Percentiles rank a stretch among this genome's conserved stretches.
phyloP scores from a whole-genome alignment of 331 rosid genomes.

The Erythrophleum ivorense region DNA sequence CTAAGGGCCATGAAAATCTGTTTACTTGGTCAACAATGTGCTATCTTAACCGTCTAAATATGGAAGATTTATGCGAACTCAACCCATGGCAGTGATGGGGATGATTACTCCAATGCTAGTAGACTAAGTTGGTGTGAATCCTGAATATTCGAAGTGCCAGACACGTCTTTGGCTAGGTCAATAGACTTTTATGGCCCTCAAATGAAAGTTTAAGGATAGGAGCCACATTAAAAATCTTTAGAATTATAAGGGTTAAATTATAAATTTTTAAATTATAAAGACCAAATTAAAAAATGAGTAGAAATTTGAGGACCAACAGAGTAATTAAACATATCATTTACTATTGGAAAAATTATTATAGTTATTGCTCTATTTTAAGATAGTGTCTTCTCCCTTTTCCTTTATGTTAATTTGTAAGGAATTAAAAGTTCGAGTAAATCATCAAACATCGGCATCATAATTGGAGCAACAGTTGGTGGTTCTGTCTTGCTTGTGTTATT shows the following conservation, averaged over 20 bases:
- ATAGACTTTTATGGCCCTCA: not conserved
- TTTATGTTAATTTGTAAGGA: no score
- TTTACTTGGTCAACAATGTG: no score
- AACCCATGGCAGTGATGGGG: not conserved
- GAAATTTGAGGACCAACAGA: not conserved
- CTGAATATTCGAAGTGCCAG: not conserved
- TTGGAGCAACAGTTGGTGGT: slow-evolving; percentile 61
- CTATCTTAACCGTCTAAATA: not conserved
- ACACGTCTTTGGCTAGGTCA: not conserved
- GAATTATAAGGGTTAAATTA: no score
- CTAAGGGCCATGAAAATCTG: not conserved
- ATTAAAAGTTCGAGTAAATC: slow-evolving; percentile 27
- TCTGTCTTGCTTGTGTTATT: slow-evolving; percentile 44
- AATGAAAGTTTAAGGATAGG: not conserved
- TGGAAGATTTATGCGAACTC: not conserved
- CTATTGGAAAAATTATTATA: not conserved
- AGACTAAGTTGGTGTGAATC: not conserved
- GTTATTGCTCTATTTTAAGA: not conserved
- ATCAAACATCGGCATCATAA: slow-evolving; percentile 31
- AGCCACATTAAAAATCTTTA: not conserved
- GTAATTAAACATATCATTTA: not conserved
- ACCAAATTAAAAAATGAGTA: not conserved
- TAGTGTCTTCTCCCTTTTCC: slow-evolving; percentile 16
- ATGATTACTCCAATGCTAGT: not conserved
- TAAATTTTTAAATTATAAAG: not conserved